Evolutionary conservation across 805 yeast genomes (phyloP), one percentile per base, ranked within the genome.

Genomic region (Candida broadrunensis): DNA sequence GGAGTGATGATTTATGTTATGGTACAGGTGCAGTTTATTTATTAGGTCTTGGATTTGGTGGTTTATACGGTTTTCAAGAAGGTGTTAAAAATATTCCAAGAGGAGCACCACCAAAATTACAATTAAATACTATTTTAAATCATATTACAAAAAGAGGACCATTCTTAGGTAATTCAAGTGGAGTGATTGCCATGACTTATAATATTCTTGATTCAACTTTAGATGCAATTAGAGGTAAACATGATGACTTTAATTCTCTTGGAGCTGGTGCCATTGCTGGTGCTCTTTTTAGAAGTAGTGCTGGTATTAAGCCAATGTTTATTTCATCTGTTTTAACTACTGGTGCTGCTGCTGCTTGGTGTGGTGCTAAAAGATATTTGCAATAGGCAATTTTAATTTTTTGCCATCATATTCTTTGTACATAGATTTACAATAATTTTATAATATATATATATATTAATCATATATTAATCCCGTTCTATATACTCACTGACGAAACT

Each of bases 1-100:
- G 97, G 95, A 78, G 89, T 13, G 99, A 93, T 63, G 98, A 93
- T 69, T 75, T 93, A 49, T 89, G 97, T 77, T 93, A 93, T 65
- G 99, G 99, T 52, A 85, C 98, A 9, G 99, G 99, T 65, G 82
- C 96, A 5, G 88, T 89, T 38, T 93, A 93, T 61, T 74, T 93
- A 51, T 52, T 85, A 24, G 95, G 96, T 33, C 75, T 93, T 50
- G 95, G 95, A 26, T 45, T 80, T 33, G 99, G 99, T 66, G 99
- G 99, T 45, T 67, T 82, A 12, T 84, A 81, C 55, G 99, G 99
- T 45, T 69, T 90, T 46, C 78, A 80, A 45, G 97, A 91, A 65
- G 98, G 99, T 47, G 56, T 93, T 41, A 75, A 76, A 46, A 80
- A 81, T 60, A 73, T 93, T 41, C 93, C 95, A 32, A 77, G 82